These are phyloP conservation scores for Zostera marina DNA, from an alignment of 116 monocot genomes.

Conservation along the genomic window DNA sequence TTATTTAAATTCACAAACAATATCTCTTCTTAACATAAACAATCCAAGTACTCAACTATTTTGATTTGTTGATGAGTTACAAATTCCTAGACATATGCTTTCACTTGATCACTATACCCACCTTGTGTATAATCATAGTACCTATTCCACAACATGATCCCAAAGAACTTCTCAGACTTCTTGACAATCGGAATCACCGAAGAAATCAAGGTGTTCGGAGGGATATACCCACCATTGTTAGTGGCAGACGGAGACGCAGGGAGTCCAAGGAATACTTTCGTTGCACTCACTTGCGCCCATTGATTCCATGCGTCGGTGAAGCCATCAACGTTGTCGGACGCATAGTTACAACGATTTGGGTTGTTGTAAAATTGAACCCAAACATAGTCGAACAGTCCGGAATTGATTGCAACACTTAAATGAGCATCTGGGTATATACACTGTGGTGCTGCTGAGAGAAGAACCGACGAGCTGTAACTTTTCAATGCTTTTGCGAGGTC, in stretches of 20 bases:
- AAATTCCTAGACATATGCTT: background rate
- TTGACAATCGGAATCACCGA: slow-evolving; percentile 24
- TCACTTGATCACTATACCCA: background rate
- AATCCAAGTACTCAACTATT: too few relatives aligned
- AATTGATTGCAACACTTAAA: slow-evolving; percentile 10
- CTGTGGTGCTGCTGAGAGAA: slow-evolving; percentile 38
- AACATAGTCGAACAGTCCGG: slow-evolving; percentile 45
- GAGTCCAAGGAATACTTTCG: slow-evolving; percentile 21
- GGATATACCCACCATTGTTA: slow-evolving; percentile 16
- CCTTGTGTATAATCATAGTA: slow-evolving; percentile 10
- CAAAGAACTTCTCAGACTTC: slow-evolving; percentile 18
- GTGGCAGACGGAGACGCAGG: slow-evolving; percentile 15
- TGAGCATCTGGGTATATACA: slow-evolving; percentile 30
- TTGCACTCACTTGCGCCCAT: slow-evolving; percentile 7
- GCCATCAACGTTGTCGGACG: background rate
- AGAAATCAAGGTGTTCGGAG: slow-evolving; percentile 6
- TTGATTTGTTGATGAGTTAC: too few relatives aligned
- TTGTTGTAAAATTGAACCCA: slow-evolving; percentile 69
- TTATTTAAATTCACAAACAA: too few relatives aligned
- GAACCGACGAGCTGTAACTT: slow-evolving; percentile 9
- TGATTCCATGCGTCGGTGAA: slow-evolving; percentile 12
- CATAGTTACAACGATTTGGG: slow-evolving; percentile 31
- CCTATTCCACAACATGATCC: slow-evolving; percentile 37
- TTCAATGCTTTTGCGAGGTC: slow-evolving; percentile 16
- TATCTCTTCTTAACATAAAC: too few relatives aligned